phyloP scores from a whole-genome alignment of 2,329 filamentous ascomycete species.

The Paecilomyces variotii region DNA sequence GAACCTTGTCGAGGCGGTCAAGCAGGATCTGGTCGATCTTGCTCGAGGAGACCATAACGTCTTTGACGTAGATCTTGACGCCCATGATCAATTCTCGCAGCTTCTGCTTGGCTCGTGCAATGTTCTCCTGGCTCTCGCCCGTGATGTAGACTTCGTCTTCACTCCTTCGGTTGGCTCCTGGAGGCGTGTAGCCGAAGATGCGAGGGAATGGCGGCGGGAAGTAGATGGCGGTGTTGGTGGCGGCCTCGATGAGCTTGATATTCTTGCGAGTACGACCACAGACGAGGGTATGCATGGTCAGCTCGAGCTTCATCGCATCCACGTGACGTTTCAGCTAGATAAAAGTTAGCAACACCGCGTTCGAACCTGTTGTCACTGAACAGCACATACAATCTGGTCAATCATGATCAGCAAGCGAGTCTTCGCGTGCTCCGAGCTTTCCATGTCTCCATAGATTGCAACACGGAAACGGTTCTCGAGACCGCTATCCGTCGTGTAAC shows the following conservation, averaged over 20 bases:
- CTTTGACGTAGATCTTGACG: slow-evolving; percentile 82
- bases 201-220: slow-evolving; percentile 91
- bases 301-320: slow-evolving; percentile 72
- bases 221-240: slow-evolving; percentile 94
- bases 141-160: slow-evolving; percentile 93
- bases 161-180: slow-evolving; percentile 70
- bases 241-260: slow-evolving; percentile 94
- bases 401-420: slow-evolving; percentile 94
- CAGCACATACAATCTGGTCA: slow-evolving; percentile 69
- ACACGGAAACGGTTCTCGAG: slow-evolving; percentile 84
- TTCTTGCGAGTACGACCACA: slow-evolving; percentile 93
- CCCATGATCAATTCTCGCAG: slow-evolving; percentile 75
- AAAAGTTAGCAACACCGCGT: slow-evolving; percentile 4
- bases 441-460: slow-evolving; percentile 88
- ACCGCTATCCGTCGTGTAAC: slow-evolving; percentile 70
- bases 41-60: slow-evolving; percentile 77
- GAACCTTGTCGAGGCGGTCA: slow-evolving; percentile 86
- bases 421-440: slow-evolving; percentile 95
- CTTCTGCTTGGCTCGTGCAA: slow-evolving; percentile 82
- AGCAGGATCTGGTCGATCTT: slow-evolving; percentile 95
- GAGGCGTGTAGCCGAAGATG: slow-evolving; percentile 82
- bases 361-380: background rate
- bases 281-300: slow-evolving; percentile 82
- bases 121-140: slow-evolving; percentile 74
- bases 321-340: slow-evolving; percentile 50